phyloP scores from a whole-genome alignment of 805 yeast species.

The Kodamaea hsintzibuensis region DNA sequence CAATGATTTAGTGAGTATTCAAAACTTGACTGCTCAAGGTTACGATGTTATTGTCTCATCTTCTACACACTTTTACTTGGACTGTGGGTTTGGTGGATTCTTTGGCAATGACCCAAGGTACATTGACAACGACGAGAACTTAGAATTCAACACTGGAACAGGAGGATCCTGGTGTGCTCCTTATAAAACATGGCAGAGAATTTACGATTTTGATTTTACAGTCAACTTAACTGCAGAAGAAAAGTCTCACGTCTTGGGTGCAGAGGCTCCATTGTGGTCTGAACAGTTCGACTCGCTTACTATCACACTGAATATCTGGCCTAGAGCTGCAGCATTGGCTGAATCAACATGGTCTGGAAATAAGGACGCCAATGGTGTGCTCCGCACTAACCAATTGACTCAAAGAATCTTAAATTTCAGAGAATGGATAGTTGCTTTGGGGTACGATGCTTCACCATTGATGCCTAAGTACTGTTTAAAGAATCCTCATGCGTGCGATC shows the following conservation, averaged over 20 bases:
- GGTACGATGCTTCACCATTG: constrained; percentile 33
- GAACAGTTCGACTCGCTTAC: constrained; percentile 37
- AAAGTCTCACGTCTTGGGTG: constrained; percentile 34
- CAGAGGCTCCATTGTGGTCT: constrained; percentile 41
- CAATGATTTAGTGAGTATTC: constrained; percentile 18
- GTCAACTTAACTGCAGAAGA: constrained; percentile 30
- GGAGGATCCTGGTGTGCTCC: constrained; percentile 47
- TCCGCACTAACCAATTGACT: constrained; percentile 29
- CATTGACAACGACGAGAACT: constrained; percentile 21
- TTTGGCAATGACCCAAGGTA: constrained; percentile 36
- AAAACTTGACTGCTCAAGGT: constrained; percentile 32
- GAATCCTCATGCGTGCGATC: constrained; percentile 42
- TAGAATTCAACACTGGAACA: constrained; percentile 27
- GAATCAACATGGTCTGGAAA: constrained; percentile 45
- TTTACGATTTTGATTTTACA: constrained; percentile 37
- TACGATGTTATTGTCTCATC: constrained; percentile 42
- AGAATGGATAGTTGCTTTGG: constrained; percentile 38
- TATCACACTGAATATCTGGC: constrained; percentile 37
- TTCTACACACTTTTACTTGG: constrained; percentile 34
- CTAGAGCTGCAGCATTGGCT: constrained; percentile 43
- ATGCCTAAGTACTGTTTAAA: constrained; percentile 37
- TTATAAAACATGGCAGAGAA: constrained; percentile 45
- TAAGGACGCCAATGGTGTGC: constrained; percentile 28
- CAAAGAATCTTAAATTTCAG: constrained; percentile 39
- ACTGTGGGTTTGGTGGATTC: constrained; percentile 43